Percentiles rank a stretch among this genome's conserved stretches.
Conservation (phyloP, 106 monocot genomes). For the Dendrobium catenatum region DNA sequence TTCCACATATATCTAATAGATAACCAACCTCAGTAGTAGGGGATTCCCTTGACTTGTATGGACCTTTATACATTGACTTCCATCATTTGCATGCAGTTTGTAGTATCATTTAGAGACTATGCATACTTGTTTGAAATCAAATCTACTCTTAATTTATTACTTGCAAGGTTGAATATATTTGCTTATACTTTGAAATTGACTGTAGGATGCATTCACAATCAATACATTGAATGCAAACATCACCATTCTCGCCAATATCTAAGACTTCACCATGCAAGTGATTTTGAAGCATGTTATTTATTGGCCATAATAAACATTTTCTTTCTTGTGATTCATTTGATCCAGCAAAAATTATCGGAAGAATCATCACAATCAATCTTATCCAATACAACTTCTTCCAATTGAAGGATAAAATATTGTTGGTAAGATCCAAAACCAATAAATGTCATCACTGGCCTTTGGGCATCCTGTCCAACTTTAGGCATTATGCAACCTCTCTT, state of each 20-base stretch:
- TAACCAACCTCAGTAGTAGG: too few relatives aligned
- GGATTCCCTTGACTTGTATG: too few relatives aligned
- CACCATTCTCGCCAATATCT: background rate
- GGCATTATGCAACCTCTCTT: background rate
- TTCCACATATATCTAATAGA: too few relatives aligned
- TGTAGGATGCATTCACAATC: background rate
- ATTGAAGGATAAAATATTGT: constrained; percentile 2
- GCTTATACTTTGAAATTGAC: too few relatives aligned
- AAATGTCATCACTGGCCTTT: constrained; percentile 43
- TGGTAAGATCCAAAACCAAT: constrained; percentile 63
- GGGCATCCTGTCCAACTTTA: constrained; percentile 21
- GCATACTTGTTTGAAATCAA: too few relatives aligned
- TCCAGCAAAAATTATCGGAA: constrained; percentile 12
- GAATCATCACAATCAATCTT: constrained; percentile 12
- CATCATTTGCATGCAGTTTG: too few relatives aligned
- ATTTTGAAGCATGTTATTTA: constrained; percentile 36
- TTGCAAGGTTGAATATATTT: too few relatives aligned
- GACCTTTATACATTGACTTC: too few relatives aligned
- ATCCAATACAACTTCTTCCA: constrained; percentile 5
- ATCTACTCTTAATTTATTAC: too few relatives aligned
- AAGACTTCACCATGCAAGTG: constrained; percentile 53
- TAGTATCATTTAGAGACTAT: too few relatives aligned
- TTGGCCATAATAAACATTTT: constrained; percentile 69
- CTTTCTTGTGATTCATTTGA: constrained; percentile 36
- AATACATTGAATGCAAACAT: constrained; percentile 5